These are phyloP conservation scores for Zygoascus tannicola DNA, from an alignment of 805 yeast genomes.

Conservation along the genomic window DNA sequence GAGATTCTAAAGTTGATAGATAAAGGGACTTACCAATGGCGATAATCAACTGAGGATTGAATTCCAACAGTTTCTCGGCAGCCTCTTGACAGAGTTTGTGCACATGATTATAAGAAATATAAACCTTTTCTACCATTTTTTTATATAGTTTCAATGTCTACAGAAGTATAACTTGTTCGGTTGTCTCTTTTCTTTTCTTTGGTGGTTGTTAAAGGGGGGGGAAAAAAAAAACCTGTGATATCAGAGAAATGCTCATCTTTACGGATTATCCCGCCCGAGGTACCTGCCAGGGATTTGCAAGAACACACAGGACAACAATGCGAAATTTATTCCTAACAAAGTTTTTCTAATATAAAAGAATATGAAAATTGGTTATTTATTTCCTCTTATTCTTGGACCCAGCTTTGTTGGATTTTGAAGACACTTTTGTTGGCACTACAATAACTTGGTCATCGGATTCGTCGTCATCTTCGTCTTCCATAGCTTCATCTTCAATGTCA, in stretches of 20 bases:
- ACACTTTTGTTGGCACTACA: not conserved
- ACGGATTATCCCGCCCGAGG: too few relatives aligned
- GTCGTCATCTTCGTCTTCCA: conserved; percentile 11
- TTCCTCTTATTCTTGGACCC: not conserved
- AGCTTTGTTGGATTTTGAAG: conserved; percentile 1
- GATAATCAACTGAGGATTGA: conserved; percentile 82
- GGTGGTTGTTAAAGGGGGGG: too few relatives aligned
- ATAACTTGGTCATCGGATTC: conserved; percentile 15
- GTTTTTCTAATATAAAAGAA: too few relatives aligned
- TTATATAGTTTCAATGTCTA: too few relatives aligned
- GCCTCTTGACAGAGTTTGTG: conserved; percentile 74
- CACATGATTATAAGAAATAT: conserved; percentile 69
- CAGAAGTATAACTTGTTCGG: too few relatives aligned
- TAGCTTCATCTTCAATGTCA: conserved; percentile 12
- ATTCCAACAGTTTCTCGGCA: conserved; percentile 44
- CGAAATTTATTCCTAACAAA: too few relatives aligned
- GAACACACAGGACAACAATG: too few relatives aligned
- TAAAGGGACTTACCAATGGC: conserved; percentile 56
- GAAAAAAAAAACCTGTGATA: too few relatives aligned
- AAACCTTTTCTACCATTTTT: conserved; percentile 31
- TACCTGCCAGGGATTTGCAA: too few relatives aligned
- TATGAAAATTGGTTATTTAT: too few relatives aligned
- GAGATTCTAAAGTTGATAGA: not conserved
- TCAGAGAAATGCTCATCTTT: too few relatives aligned
- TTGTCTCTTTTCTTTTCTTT: too few relatives aligned